Base-by-base conservation (phyloP, 768 basidiomycete species). In the Suillus alpinus region DNA sequence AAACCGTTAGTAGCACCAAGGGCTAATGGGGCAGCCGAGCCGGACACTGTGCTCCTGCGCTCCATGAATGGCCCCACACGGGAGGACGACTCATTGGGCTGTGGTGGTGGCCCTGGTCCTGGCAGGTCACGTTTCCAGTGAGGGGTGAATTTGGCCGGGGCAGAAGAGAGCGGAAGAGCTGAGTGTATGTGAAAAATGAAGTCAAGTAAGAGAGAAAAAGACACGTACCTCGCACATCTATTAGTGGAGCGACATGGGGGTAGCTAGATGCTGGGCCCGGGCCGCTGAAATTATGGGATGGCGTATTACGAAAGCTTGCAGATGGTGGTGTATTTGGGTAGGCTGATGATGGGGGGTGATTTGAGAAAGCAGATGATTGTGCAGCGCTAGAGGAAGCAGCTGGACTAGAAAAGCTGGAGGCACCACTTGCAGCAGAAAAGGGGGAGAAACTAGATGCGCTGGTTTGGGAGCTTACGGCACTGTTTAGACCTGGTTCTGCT, bases 101-200 rank as follows among this genome's bases (percentile, higher is more conserved):
- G 63, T 32, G 66, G 37, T 58, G 64, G 23, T 40, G 56, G 62
- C 63, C 67, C 34, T 20, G 58, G 62, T 61, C 67, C 39, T 62
- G 67, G 41, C 1, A 75, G 62, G 29, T 66, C 72, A 32, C 78
- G 78, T 67, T 79, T 80, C 81, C 80, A 81, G 13, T 77, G 65
- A 3, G 82, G 81, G 10, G 77, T 71, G 57, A 78, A 75, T 34
- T 73, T 78, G 36, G 69, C 64, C 58, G 61, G 65, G 40, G 60
- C 65, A 41, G 67, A 37, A 23, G 63, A 50, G 49, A 18, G 34
- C 8, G 52, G 52, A 53, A 53, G 14, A 37, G 52, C 52, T 53
- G 20, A 3, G 20, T 1, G 23, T 23, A 2, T 26, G 23, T 36
- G 20, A 53, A 23, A 34, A 37, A 37, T 26, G 23, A 53, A 7